Percentiles rank a stretch among this genome's conserved stretches.
Evolutionary conservation across 2,329 filamentous ascomycete species (phyloP).

Genomic region (Botrytis pseudocinerea): DNA sequence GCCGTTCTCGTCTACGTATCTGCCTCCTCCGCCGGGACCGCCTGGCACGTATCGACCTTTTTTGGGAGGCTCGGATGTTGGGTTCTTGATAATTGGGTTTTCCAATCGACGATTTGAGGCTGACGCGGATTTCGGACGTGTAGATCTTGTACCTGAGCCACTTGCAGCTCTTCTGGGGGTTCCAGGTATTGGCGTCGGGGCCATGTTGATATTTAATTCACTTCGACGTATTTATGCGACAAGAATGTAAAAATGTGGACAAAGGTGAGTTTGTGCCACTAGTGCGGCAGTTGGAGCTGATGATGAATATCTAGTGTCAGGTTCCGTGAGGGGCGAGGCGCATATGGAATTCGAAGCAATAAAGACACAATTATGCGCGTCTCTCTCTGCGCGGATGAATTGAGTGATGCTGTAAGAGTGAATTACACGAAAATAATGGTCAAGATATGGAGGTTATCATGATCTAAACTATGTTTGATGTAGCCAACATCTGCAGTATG

Average conservation of each 20-base stretch:
- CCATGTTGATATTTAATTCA: conserved; percentile 20
- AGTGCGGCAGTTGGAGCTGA: conserved; percentile 16
- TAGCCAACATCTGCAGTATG: conserved; percentile 20
- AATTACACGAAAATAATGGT: conserved; percentile 16
- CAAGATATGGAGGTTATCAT: neutral
- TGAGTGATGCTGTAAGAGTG: neutral
- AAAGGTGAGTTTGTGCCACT: conserved; percentile 19
- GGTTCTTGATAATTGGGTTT: conserved; percentile 32
- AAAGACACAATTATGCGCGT: conserved; percentile 24
- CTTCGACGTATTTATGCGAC: conserved; percentile 14
- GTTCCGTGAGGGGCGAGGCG: conserved; percentile 24
- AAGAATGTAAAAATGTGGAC: conserved; percentile 16
- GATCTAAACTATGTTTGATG: neutral
- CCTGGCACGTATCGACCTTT: conserved; percentile 78
- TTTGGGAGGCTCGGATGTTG: conserved; percentile 54
- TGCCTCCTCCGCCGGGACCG: conserved; percentile 80
- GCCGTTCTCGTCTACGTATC: conserved; percentile 75
- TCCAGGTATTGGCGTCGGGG: conserved; percentile 22
- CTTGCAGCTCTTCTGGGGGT: conserved; percentile 23
- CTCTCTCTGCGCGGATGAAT: neutral
- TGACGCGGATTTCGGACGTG: conserved; percentile 35
- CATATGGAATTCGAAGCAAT: conserved; percentile 14
- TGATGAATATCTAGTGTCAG: conserved; percentile 1
- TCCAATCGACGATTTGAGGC: conserved; percentile 29
- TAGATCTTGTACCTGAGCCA: conserved; percentile 23